A percentile compares a stretch with the other conserved stretches of the same genome.
Evolutionary conservation across 257 asterid genomes (phyloP).

Genomic region (Lycium barbarum): DNA sequence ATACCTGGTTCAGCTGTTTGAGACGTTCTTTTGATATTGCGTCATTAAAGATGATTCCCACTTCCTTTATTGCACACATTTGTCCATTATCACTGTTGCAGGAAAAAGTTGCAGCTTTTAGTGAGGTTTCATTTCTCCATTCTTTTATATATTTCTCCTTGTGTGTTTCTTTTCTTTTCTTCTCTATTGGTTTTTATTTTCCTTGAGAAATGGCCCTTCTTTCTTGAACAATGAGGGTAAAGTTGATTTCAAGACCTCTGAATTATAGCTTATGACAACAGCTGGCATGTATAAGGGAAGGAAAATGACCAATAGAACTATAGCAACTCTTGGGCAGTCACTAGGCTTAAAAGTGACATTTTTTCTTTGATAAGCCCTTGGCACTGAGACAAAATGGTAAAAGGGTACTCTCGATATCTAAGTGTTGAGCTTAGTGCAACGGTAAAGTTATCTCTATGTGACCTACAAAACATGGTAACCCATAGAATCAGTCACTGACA

Average conservation of each 20-base stretch:
- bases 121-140: neutral
- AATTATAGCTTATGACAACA: neutral
- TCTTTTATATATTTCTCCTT: neutral
- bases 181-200: neutral
- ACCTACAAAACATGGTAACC: too few species aligned
- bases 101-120: slow-evolving; percentile 26
- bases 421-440: neutral
- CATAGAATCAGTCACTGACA: neutral
- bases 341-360: neutral
- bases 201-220: neutral
- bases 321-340: neutral
- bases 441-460: too few species aligned
- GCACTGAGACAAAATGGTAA: neutral
- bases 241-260: neutral
- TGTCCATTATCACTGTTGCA: slow-evolving; percentile 71
- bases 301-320: neutral
- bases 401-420: neutral
- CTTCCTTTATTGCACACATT: slow-evolving; percentile 88
- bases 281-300: neutral
- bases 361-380: neutral
- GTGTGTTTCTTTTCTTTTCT: neutral
- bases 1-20: slow-evolving; percentile 63
- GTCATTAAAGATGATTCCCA: slow-evolving; percentile 55
- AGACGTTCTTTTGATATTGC: slow-evolving; percentile 61
- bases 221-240: neutral